These are phyloP conservation scores for Russula emetica DNA, from an alignment of 768 basidiomycete species.

Conservation along the genomic window DNA sequence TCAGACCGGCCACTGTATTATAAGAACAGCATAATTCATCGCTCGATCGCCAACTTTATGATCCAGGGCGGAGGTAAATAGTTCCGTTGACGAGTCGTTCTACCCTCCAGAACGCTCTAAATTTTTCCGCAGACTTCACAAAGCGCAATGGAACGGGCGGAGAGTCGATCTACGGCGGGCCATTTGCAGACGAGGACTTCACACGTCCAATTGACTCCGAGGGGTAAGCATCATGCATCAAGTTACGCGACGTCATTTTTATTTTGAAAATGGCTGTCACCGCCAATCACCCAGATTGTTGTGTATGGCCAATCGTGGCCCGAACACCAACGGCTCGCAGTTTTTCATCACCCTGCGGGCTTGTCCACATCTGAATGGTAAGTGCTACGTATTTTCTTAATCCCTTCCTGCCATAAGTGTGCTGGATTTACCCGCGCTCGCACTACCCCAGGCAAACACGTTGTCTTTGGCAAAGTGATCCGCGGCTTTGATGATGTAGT, in stretches of 20 bases:
- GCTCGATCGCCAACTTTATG: conserved; percentile 78
- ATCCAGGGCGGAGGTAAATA: conserved; percentile 72
- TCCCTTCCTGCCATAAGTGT: conserved; percentile 33
- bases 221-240: conserved; percentile 39
- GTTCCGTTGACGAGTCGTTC: conserved; percentile 25
- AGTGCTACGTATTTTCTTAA: conserved; percentile 38
- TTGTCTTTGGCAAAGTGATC: conserved; percentile 49
- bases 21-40: conserved; percentile 73
- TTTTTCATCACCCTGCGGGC: conserved; percentile 81
- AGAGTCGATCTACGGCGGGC: conserved; percentile 73
- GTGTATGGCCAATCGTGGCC: conserved; percentile 88
- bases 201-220: conserved; percentile 56
- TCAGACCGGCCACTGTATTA: conserved; percentile 74
- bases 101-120: neutral
- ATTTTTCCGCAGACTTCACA: conserved; percentile 56
- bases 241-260: neutral
- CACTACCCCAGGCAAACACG: conserved; percentile 49
- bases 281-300: conserved; percentile 48
- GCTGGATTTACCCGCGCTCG: conserved; percentile 30
- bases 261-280: neutral
- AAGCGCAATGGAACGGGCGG: conserved; percentile 77
- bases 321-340: conserved; percentile 81
- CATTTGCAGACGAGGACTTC: conserved; percentile 77
- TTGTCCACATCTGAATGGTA: conserved; percentile 71
- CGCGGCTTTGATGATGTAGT: conserved; percentile 60